Percentiles rank a stretch among this genome's conserved stretches.
Conservation (phyloP, 345 rosid species). For the Clausena lansium region DNA sequence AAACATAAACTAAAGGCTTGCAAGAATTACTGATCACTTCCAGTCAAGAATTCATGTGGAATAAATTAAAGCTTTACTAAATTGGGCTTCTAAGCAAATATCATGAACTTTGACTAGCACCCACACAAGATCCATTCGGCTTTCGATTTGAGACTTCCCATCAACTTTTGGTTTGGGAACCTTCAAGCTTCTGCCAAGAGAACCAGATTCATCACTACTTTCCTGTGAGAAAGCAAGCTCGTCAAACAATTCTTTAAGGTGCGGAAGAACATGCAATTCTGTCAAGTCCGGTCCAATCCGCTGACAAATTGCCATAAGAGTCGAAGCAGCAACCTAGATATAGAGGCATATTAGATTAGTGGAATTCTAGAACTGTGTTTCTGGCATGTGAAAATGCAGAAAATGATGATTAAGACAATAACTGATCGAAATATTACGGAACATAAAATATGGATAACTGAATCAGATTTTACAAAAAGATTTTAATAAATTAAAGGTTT, state of each 20-base stretch:
- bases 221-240: constrained; percentile 95
- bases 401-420: constrained; percentile 1
- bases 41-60: constrained; percentile 14
- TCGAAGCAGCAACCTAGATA: constrained; percentile 73
- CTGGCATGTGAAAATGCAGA: constrained; percentile 2
- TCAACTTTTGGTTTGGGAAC: constrained; percentile 37
- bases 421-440: neutral
- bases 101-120: constrained; percentile 37
- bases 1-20: neutral
- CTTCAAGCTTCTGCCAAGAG: constrained; percentile 47
- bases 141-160: constrained; percentile 63
- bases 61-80: neutral
- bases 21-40: neutral
- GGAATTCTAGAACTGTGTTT: constrained; percentile 6
- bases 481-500: neutral
- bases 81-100: constrained; percentile 12
- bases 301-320: constrained; percentile 76
- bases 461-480: neutral
- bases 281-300: constrained; percentile 90
- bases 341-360: neutral
- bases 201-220: constrained; percentile 40
- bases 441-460: neutral
- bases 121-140: constrained; percentile 93
- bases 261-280: constrained; percentile 81
- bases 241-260: constrained; percentile 84